These are phyloP conservation scores for Colletotrichum shisoi DNA, from an alignment of 2,329 filamentous ascomycete genomes.

Conservation along the genomic window DNA sequence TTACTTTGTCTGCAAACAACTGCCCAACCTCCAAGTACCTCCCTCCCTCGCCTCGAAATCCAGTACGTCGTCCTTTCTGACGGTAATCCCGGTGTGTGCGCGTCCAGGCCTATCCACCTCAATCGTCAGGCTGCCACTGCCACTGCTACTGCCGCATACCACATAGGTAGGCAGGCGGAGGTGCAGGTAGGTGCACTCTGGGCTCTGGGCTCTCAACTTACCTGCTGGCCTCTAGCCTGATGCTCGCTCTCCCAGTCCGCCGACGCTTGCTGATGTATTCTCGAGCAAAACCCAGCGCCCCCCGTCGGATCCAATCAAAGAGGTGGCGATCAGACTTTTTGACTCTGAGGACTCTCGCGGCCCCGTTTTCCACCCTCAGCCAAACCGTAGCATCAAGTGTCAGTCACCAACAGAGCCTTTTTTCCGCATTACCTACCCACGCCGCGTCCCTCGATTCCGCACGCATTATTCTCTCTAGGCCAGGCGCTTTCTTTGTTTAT, in stretches of 20 bases:
- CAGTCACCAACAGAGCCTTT: conserved; percentile 37
- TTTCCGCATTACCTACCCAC: conserved; percentile 32
- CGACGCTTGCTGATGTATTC: conserved; percentile 15
- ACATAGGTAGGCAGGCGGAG: too few species aligned
- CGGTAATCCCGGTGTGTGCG: background rate
- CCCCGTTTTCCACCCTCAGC: conserved; percentile 37
- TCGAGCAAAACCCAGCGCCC: conserved; percentile 26
- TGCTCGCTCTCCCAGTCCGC: background rate
- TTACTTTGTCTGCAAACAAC: background rate
- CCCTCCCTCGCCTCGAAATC: conserved; percentile 10
- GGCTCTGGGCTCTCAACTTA: conserved; percentile 9
- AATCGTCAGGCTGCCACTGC: conserved; percentile 34
- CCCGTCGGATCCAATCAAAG: conserved; percentile 48
- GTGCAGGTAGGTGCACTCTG: conserved; percentile 1
- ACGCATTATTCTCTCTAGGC: conserved; percentile 29
- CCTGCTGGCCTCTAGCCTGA: background rate
- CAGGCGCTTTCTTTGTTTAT: conserved; percentile 39
- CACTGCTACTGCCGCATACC: conserved; percentile 19
- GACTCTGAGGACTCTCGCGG: conserved; percentile 41
- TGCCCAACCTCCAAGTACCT: conserved; percentile 2
- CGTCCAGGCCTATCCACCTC: conserved; percentile 7
- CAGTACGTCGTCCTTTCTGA: conserved; percentile 16
- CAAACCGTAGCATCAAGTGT: conserved; percentile 37
- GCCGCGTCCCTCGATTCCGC: conserved; percentile 32
- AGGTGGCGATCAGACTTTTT: conserved; percentile 49